Conservation (phyloP, 2,329 filamentous ascomycete species). For the Fusarium brevicatenulatum region DNA sequence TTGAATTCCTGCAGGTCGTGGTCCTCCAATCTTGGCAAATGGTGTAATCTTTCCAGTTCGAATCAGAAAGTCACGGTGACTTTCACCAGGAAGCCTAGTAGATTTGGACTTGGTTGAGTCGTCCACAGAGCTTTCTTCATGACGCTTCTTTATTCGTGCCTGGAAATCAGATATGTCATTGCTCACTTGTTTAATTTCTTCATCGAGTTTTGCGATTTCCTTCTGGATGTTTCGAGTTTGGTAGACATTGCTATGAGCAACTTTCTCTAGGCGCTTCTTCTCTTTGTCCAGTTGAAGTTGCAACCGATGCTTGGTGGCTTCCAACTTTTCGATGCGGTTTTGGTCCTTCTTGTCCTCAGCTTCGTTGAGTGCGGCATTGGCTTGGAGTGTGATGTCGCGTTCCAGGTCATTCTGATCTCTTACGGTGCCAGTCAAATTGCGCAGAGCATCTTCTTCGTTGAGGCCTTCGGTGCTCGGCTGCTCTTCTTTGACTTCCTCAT, state of each 20-base stretch:
- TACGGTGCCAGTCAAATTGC: constrained; percentile 73
- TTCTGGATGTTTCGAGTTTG: constrained; percentile 68
- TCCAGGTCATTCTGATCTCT: constrained; percentile 92
- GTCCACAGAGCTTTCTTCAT: constrained; percentile 61
- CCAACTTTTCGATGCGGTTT: constrained; percentile 69
- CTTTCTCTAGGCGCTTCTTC: constrained; percentile 58
- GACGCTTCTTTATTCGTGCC: constrained; percentile 80
- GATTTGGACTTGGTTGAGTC: constrained; percentile 59
- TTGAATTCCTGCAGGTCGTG: constrained; percentile 68
- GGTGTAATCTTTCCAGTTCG: constrained; percentile 98
- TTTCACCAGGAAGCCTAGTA: constrained; percentile 79
- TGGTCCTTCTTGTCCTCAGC: constrained; percentile 71
- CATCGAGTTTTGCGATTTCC: constrained; percentile 73
- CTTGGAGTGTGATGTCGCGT: constrained; percentile 78
- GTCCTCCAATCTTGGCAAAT: constrained; percentile 80
- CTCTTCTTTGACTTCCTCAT: constrained; percentile 11
- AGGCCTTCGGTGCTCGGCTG: constrained; percentile 44
- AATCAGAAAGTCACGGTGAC: constrained; percentile 87
- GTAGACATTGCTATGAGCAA: constrained; percentile 54
- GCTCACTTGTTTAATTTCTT: constrained; percentile 71
- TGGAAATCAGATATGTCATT: constrained; percentile 84
- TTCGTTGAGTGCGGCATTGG: constrained; percentile 67
- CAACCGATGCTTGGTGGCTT: constrained; percentile 66
- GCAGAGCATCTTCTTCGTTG: constrained; percentile 70
- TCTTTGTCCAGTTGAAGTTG: constrained; percentile 70